Evolutionary conservation across 257 asterid genomes (phyloP), one percentile per base, ranked within the genome.

Genomic region (Capsicum pubescens): DNA sequence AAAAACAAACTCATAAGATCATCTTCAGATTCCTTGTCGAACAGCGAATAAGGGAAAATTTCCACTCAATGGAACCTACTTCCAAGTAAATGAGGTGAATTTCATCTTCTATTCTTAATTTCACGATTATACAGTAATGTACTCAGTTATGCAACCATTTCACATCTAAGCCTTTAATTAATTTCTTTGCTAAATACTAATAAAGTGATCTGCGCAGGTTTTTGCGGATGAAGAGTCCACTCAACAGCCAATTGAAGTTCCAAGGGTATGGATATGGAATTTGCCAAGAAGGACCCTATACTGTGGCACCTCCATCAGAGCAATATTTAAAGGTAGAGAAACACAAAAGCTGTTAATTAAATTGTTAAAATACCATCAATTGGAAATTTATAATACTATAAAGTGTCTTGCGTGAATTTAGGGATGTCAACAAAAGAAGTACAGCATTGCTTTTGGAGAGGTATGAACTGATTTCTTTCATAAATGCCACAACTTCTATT

Each of bases 141-240:
- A 13, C 3, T 26, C 46, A 13, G 7, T 76, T 14, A 21, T 76
- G 81, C 63, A 52, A 4, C 63, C 48, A 76, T 54, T 77, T 19
- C 82, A 77, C 82, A 54, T 54, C 12, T 72, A 69, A 67, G 5
- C 39, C 55, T 69, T 42, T 15, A 44, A 82, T 68, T 46, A 36
- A 67, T 36, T 35, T 68, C 26, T 68, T 44, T 13, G 36, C 46
- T 14, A 46, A 32, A 3, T 64, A 26, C 44, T 26, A 32, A 55
- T 8, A 32, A 5, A 32, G 59, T 36, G 66, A 39, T 83, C 8
- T 44, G 21, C 15, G 17, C 83, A 90, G 92, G 88, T 89, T 17
- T 84, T 89, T 83, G 91, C 89, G 21, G 92, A 90, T 67, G 87
- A 86, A 16, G 89, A 86, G n/a, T 84, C 90, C 0, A 86, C 86